Evolutionary conservation across 169 alveolate species (phyloP).

Genomic region (Plasmodium fragile): DNA sequence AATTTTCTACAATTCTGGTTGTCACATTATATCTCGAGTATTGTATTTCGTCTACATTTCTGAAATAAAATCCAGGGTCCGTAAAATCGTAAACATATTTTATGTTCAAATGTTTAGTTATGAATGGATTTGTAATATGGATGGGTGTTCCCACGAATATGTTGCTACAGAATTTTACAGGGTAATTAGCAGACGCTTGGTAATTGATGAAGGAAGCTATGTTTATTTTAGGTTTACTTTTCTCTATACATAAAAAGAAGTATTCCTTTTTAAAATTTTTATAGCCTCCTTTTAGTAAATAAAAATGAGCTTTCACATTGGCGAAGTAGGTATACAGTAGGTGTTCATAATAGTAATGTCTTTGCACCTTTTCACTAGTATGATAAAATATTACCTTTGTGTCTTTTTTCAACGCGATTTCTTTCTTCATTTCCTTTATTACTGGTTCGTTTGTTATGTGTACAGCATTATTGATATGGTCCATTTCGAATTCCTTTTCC

Average conservation of each 20-base stretch:
- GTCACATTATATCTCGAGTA: constrained; percentile 32
- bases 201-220: not conserved
- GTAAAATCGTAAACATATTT: constrained; percentile 67
- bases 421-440: constrained; percentile 17
- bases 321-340: constrained; percentile 2
- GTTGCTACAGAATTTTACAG: constrained; percentile 36
- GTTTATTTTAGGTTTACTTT: not conserved
- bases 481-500: not conserved
- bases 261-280: constrained; percentile 44
- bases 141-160: constrained; percentile 33
- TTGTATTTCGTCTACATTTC: not conserved
- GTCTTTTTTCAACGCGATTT: constrained; percentile 12
- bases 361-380: not conserved
- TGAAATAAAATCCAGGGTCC: constrained; percentile 12
- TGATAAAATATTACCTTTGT: constrained; percentile 43
- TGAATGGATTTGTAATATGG: constrained; percentile 33
- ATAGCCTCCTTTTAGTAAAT: constrained; percentile 71
- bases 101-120: constrained; percentile 20
- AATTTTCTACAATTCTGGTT: constrained; percentile 13
- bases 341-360: not conserved
- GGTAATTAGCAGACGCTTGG: constrained; percentile 22
- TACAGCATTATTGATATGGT: constrained; percentile 28
- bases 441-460: constrained; percentile 1
- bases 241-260: constrained; percentile 33
- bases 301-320: constrained; percentile 32